Conservation (phyloP, 2,329 filamentous ascomycete species). For the Penicillium decumbens region DNA sequence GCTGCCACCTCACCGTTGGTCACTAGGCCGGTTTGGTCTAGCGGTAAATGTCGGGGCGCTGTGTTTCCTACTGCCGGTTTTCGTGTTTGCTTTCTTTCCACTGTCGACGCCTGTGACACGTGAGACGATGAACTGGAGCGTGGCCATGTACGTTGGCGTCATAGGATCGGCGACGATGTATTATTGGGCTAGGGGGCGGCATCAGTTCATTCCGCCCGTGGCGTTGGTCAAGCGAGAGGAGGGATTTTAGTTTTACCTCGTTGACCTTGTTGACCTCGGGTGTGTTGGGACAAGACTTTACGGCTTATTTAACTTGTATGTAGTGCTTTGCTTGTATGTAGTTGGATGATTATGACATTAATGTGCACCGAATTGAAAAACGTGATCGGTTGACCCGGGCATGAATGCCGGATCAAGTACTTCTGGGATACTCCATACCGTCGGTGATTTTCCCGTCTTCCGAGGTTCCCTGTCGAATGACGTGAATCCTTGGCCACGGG, state of each 20-base stretch:
- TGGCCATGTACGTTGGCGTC: conserved; percentile 44
- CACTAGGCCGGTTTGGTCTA: conserved; percentile 44
- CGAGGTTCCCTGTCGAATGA: conserved; percentile 5
- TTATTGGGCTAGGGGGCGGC: conserved; percentile 40
- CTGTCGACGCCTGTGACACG: conserved; percentile 28
- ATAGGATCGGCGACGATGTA: conserved; percentile 43
- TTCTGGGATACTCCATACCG: background rate
- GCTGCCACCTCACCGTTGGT: conserved; percentile 45
- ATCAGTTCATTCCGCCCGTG: conserved; percentile 41
- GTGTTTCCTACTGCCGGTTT: conserved; percentile 37
- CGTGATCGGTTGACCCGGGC: background rate
- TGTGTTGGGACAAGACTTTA: background rate
- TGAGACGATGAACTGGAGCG: conserved; percentile 48
- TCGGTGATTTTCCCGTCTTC: background rate
- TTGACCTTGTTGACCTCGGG: background rate
- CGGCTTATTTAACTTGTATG: background rate
- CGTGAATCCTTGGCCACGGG: background rate
- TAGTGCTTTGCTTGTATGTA: conserved; percentile 1
- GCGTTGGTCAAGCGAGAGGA: conserved; percentile 32
- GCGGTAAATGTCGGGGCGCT: conserved; percentile 43
- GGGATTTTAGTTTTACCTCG: background rate
- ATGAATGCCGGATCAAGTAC: background rate
- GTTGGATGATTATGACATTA: background rate
- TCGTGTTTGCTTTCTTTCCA: conserved; percentile 47
- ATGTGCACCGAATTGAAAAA: background rate